Percentiles rank a stretch among this genome's conserved stretches.
Evolutionary conservation across 2,329 filamentous ascomycete genomes (phyloP).

Genomic region (Fusarium nygamai): DNA sequence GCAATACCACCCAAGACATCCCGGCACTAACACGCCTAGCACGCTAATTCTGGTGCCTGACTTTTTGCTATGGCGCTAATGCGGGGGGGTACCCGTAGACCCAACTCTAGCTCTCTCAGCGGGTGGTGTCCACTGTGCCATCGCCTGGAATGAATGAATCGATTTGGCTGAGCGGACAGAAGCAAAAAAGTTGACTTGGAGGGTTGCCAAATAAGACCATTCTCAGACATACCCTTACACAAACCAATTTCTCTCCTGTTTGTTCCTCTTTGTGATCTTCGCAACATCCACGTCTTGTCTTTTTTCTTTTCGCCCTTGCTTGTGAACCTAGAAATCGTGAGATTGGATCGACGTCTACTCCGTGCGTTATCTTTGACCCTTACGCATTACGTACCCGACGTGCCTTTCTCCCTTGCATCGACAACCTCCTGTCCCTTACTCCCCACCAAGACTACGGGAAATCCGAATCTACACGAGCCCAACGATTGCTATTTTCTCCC

Average conservation of each 20-base stretch:
- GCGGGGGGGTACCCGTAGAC: conserved; percentile 22
- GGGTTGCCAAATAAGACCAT: conserved; percentile 3
- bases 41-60: conserved; percentile 36
- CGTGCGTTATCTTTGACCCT: background rate
- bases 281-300: background rate
- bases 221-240: conserved; percentile 10
- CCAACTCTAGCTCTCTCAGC: conserved; percentile 3
- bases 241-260: background rate
- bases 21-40: conserved; percentile 34
- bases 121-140: conserved; percentile 5
- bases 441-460: background rate
- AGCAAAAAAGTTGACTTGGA: background rate
- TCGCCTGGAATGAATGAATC: conserved; percentile 32
- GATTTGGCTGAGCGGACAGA: conserved; percentile 11
- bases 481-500: background rate
- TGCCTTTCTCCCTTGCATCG: conserved; percentile 5
- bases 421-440: conserved; percentile 2
- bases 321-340: background rate
- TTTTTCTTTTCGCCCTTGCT: background rate
- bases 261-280: background rate
- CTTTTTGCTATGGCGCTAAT: conserved; percentile 35
- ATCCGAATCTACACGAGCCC: background rate
- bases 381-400: conserved; percentile 4
- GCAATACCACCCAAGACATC: background rate
- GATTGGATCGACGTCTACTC: conserved; percentile 4